Evolutionary conservation across 805 yeast genomes (phyloP), one percentile per base, ranked within the genome.

Genomic region (Kuraishia ogatae): DNA sequence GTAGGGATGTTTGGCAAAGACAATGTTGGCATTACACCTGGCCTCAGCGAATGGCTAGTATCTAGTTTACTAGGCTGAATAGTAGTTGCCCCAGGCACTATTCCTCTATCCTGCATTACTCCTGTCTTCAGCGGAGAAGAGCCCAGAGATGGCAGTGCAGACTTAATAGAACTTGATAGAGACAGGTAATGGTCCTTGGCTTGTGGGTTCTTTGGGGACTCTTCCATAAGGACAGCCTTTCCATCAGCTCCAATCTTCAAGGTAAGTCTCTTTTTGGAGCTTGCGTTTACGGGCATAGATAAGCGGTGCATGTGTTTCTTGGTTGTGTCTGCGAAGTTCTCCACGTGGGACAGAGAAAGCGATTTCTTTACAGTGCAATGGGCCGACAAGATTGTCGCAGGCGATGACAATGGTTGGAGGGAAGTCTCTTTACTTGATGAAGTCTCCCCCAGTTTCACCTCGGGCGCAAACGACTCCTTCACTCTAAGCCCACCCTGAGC

Each of bases 401-500:
- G 43, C 17, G 43, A 35, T 35, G 43, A 35, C 43, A 35, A 15
- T 3, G 43, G 15, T 11, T 35, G 43, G n/a, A 11, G 43, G 13
- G 43, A 3, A 10, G n/a, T 35, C 43, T 15, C 43, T 15, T 35
- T 35, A 17, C 17, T 8, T 35, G 43, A 35, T 3, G 13, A 5
- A 35, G 43, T 35, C n/a, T 15, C 17, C n/a, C 4, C 4, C 43
- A 35, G n/a, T 15, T 35, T 35, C 17, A 35, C 13, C 43, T 35
- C 43, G n/a, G 43, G 13, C 13, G n/a, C 24, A 22, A 47, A 50
- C 6, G 52, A 50, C 57, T 51, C 61, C 59, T 57, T 60, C 11
- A 54, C 52, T 35, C 39, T 54, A n/a, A 58, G 26, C 10, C 57
- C 60, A 19, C 58, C 59, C n/a, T 52, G 26, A 11, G 63, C 60